Evolutionary conservation across 345 rosid genomes (phyloP), one percentile per base, ranked within the genome.

Genomic region (Eucalyptus victrix): DNA sequence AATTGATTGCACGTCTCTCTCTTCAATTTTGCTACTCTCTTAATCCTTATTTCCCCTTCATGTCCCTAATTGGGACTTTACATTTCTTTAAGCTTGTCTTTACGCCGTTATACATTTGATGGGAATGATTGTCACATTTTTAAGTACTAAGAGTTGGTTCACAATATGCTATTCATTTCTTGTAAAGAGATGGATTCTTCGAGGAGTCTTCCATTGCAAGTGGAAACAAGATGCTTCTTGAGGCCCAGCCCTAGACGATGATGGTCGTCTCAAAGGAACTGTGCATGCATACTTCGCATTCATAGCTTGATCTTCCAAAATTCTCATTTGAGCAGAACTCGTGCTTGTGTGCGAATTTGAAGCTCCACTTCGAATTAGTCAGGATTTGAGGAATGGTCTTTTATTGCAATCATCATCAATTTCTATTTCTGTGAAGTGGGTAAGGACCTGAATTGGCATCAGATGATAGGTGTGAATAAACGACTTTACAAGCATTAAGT

Each of bases 81-180:
- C 42, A 17, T 8, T 69, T 24, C 42, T 32, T 6, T 32, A 32
- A 67, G 42, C 40, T 32, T 32, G 80, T 32, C 72, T 32, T 67
- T 32, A 16, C 0, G 2, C 80, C 42, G 32, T 9, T 67, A 1
- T 67, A 32, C 80, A 17, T 65, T 1, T 0, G 2, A 32, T 12
- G 3, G 23, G 80, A 9, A 32, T 69, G 80, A 69, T 69, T 69
- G 80, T 32, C 7, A 0, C 42, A 32, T 69, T 32, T 69, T 69
- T 0, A 32, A 69, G 42, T 17, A n/a, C 80, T 14, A 30, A 62
- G 37, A 62, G 72, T 62, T 62, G 26, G 69, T 30, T 7, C 80
- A 67, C 5, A 5, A 10, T 32, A 32, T 5, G 13, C 24, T 67
- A 17, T 17, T 69, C 23, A 9, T 69, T 5, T 69, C 42, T 32